Conservation (phyloP, 805 yeast genomes). For the Nakazawaea ishiwadae region DNA sequence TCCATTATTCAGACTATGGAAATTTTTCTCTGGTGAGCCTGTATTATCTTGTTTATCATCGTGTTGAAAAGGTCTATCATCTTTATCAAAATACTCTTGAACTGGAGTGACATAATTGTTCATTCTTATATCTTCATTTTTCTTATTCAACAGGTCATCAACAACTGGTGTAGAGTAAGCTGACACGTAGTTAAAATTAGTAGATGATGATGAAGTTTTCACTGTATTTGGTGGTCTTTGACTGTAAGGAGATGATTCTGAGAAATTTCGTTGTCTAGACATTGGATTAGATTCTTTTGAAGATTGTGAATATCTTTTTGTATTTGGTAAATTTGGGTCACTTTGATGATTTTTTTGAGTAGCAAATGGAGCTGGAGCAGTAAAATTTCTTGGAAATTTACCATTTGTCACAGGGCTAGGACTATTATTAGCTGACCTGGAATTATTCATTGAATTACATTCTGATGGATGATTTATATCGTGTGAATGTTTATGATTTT, state of each 20-base stretch:
- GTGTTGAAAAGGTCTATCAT: not conserved
- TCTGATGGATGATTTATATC: constrained; percentile 8
- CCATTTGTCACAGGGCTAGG: constrained; percentile 1
- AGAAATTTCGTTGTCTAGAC: not conserved
- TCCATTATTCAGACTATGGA: not conserved
- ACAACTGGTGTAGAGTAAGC: constrained; percentile 8
- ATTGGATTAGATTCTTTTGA: not conserved
- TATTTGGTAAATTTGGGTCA: constrained; percentile 1
- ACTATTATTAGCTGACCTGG: constrained; percentile 3
- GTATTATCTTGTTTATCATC: no score
- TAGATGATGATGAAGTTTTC: not conserved
- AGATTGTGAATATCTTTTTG: not conserved
- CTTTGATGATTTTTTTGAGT: not conserved
- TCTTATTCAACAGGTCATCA: no score
- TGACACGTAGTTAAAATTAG: constrained; percentile 7
- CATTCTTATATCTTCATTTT: constrained; percentile 3
- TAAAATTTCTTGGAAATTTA: constrained; percentile 5
- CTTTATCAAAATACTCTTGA: not conserved
- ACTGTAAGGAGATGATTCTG: constrained; percentile 1
- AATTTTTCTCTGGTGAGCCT: constrained; percentile 5
- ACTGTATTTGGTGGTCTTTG: not conserved
- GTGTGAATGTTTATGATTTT: constrained; percentile 6
- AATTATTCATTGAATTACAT: constrained; percentile 7
- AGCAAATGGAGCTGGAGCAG: constrained; percentile 8
- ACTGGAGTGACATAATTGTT: constrained; percentile 6